Percentiles rank a stretch among this genome's conserved stretches.
Conservation (phyloP, 2,329 filamentous ascomycete species). For the Podosphaera xanthii region DNA sequence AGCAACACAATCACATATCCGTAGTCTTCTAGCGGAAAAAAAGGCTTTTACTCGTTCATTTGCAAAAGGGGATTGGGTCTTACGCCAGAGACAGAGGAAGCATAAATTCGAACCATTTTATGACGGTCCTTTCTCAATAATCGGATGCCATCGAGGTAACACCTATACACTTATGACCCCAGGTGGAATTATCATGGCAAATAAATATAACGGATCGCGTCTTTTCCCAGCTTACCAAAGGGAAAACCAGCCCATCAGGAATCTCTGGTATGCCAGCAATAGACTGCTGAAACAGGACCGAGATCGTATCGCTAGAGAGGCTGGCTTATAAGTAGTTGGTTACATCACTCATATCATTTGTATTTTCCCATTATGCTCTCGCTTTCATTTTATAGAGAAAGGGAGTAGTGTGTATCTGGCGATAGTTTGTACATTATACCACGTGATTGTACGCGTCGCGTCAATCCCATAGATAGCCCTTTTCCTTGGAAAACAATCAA, state of each 20-base stretch:
- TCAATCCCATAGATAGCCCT: too few species aligned
- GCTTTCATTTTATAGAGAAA: too few species aligned
- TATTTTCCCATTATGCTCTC: too few species aligned
- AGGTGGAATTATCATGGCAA: neutral
- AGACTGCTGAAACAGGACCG: neutral
- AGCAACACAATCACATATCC: neutral
- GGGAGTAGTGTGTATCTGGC: too few species aligned
- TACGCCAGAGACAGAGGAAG: neutral
- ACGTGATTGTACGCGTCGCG: too few species aligned
- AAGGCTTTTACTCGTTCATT: neutral
- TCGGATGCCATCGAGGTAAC: neutral
- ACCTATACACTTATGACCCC: neutral
- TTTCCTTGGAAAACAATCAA: too few species aligned
- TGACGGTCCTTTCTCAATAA: neutral
- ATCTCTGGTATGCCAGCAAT: too few species aligned
- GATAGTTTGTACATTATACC: too few species aligned
- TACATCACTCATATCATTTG: too few species aligned
- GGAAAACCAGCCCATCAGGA: neutral
- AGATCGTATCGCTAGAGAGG: neutral
- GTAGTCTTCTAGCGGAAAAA: neutral
- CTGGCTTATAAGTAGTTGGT: neutral
- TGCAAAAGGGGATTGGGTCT: neutral
- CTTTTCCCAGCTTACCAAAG: neutral
- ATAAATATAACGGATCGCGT: neutral
- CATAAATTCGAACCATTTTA: neutral